Conservation (phyloP, 176 grass and related monocot species). For the Cenchrus purpureus region DNA sequence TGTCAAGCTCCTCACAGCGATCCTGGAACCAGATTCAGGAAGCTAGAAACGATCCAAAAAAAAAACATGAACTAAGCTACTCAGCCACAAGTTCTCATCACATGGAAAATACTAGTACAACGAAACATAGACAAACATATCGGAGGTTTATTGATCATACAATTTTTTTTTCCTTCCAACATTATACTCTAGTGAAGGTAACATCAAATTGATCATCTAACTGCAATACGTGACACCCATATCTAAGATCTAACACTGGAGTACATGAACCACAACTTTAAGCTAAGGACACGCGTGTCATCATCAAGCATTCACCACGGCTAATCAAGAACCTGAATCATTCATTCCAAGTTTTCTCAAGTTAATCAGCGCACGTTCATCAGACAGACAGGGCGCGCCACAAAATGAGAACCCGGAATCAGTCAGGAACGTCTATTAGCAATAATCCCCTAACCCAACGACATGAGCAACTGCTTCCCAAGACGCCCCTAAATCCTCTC, state of each 20-base stretch:
- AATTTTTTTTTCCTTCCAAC: neutral
- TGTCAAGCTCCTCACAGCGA: neutral
- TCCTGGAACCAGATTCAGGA: neutral
- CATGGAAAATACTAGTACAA: neutral
- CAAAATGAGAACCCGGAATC: neutral
- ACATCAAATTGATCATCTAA: neutral
- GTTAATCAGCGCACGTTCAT: neutral
- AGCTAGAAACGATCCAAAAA: neutral
- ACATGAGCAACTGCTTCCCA: neutral
- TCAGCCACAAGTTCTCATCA: neutral
- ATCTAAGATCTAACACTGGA: neutral
- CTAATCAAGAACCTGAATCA: neutral
- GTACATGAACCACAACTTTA: neutral
- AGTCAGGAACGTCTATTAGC: neutral
- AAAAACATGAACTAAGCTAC: neutral
- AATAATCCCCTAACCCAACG: neutral
- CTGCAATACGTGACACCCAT: neutral
- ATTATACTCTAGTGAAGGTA: no score
- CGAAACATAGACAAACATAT: neutral
- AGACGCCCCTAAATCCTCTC: neutral
- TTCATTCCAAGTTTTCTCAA: neutral
- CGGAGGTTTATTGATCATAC: neutral
- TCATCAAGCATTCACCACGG: neutral
- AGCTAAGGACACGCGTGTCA: neutral
- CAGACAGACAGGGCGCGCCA: neutral